Percentiles rank a stretch among this genome's conserved stretches.
phyloP scores from a whole-genome alignment of 1,284 basidiomycete species.

The Trichosporon sp. region DNA sequence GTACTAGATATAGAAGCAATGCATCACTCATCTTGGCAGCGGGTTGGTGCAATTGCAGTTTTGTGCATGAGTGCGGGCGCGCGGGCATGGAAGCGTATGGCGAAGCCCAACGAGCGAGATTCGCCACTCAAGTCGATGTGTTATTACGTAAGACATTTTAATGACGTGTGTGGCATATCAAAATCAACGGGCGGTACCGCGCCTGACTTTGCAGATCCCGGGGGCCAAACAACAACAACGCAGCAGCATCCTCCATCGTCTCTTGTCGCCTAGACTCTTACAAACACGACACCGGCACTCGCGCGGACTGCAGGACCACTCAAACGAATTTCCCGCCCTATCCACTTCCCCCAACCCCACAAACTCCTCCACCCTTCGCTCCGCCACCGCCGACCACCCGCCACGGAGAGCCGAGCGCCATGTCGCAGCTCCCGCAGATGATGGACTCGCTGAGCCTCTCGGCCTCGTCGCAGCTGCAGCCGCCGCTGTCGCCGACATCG shows the following conservation, averaged over 20 bases:
- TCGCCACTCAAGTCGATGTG: background rate
- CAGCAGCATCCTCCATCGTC: background rate
- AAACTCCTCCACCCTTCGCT: background rate
- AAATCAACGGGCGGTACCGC: background rate
- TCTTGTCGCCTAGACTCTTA: background rate
- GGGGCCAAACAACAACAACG: background rate
- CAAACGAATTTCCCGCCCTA: background rate
- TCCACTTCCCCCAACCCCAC: background rate
- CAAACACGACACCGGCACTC: background rate
- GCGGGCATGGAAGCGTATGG: background rate
- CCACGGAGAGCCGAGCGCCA: background rate
- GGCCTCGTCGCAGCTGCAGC: background rate
- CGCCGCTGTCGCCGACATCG: background rate
- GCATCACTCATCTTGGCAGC: constrained; percentile 2
- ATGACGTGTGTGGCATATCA: background rate
- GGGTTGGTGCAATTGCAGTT: too few relatives aligned
- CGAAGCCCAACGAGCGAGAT: too few relatives aligned
- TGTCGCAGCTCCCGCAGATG: background rate
- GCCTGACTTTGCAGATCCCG: background rate
- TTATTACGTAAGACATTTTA: background rate
- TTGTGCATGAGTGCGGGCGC: background rate
- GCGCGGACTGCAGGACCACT: too few relatives aligned
- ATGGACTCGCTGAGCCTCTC: constrained; percentile 1
- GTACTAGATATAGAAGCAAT: constrained; percentile 11
- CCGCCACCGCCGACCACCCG: background rate